A percentile compares a stretch with the other conserved stretches of the same genome.
Conservation (phyloP, 129 eudicot genomes). For the Chrysanthemum makinoi region DNA sequence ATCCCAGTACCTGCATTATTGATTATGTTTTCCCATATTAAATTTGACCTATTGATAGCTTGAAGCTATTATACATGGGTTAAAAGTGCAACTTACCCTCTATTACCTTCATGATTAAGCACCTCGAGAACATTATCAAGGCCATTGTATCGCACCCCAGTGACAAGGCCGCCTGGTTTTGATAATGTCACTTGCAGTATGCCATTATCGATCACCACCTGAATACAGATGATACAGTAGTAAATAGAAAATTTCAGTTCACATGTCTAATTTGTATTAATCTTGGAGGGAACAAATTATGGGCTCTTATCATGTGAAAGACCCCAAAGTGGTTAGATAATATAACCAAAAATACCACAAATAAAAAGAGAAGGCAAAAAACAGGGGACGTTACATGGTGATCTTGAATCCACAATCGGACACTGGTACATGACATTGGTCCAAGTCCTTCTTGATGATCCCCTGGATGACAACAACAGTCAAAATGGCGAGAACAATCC, state of each 20-base stretch:
- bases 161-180: conserved; percentile 60
- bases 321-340: not conserved
- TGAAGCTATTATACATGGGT: not conserved
- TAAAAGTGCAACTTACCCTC: conserved; percentile 53
- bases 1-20: conserved; percentile 42
- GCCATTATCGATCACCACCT: conserved; percentile 82
- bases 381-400: conserved; percentile 47
- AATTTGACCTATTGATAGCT: not conserved
- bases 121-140: conserved; percentile 66
- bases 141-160: conserved; percentile 53
- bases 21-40: not conserved
- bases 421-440: conserved; percentile 46
- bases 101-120: conserved; percentile 46
- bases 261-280: not conserved
- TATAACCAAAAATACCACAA: not conserved
- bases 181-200: conserved; percentile 54
- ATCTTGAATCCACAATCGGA: conserved; percentile 49
- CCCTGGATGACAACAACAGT: conserved; percentile 29
- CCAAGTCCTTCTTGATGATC: conserved; percentile 26
- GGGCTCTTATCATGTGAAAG: not conserved
- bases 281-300: not conserved
- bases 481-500: too few relatives aligned
- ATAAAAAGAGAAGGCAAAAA: not conserved
- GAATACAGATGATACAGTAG: conserved; percentile 13
- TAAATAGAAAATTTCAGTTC: not conserved